Conservation (phyloP, 2,329 filamentous ascomycete species). For the Chrysosphaeria jannelii region DNA sequence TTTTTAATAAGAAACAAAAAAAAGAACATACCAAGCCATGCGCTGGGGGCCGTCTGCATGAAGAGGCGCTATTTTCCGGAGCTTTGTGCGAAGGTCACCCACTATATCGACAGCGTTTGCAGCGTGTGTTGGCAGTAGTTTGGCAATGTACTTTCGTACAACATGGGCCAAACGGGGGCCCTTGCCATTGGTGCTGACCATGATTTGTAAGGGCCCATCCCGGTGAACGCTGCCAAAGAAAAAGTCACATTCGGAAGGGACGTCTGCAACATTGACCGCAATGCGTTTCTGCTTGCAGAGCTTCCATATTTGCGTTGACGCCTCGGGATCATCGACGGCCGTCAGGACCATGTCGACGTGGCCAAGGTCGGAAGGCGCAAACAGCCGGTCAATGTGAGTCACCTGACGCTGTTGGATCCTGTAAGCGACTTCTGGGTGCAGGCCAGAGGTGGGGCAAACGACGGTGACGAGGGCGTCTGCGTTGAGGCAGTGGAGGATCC, state of each 20-base stretch:
- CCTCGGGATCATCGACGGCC: constrained; percentile 74
- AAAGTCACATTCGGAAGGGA: constrained; percentile 90
- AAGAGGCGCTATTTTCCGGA: constrained; percentile 47
- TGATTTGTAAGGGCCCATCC: constrained; percentile 84
- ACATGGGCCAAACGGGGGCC: constrained; percentile 73
- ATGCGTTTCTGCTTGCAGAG: constrained; percentile 64
- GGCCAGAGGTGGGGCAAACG: constrained; percentile 46
- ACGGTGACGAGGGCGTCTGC: constrained; percentile 78
- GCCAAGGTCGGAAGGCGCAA: constrained; percentile 67
- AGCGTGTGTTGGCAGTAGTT: constrained; percentile 42
- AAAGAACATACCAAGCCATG: constrained; percentile 46
- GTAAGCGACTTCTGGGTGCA: constrained; percentile 69
- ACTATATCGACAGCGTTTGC: constrained; percentile 68
- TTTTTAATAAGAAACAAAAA: neutral
- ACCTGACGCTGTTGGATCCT: constrained; percentile 50
- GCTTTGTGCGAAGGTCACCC: constrained; percentile 45
- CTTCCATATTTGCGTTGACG: constrained; percentile 78
- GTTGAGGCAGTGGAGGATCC: constrained; percentile 80
- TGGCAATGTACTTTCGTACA: constrained; percentile 56
- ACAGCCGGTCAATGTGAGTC: constrained; percentile 51
- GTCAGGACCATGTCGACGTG: constrained; percentile 64
- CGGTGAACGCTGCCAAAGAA: constrained; percentile 93
- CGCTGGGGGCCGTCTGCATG: constrained; percentile 50
- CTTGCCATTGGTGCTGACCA: constrained; percentile 97
- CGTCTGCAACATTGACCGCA: constrained; percentile 85